phyloP scores from a whole-genome alignment of 805 yeast genomes.

The Priceomyces melissophilus region DNA sequence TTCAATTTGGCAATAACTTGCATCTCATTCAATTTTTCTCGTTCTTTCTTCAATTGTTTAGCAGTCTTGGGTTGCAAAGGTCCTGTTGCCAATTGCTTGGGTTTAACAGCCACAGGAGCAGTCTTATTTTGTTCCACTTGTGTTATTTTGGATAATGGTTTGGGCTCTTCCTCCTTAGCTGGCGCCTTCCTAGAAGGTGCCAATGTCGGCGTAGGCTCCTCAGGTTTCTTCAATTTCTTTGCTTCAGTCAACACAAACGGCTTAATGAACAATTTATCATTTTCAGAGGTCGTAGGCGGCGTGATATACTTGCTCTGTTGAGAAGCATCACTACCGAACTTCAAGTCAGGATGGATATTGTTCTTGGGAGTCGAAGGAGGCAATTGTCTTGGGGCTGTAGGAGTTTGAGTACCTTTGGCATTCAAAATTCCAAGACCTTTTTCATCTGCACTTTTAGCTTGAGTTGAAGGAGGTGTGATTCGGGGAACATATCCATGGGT shows the following conservation, averaged over 20 bases:
- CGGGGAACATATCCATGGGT: conserved; percentile 43
- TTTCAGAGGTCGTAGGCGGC: conserved; percentile 14
- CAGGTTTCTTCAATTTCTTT: conserved; percentile 5
- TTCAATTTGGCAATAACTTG: conserved; percentile 79
- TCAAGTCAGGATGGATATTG: conserved; percentile 30
- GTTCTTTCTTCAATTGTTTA: conserved; percentile 38
- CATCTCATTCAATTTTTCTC: conserved; percentile 67
- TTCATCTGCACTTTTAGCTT: background rate
- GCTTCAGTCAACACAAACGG: conserved; percentile 15
- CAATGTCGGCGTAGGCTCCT: conserved; percentile 7
- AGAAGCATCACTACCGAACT: conserved; percentile 25
- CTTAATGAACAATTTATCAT: conserved; percentile 13
- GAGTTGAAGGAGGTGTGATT: conserved; percentile 51
- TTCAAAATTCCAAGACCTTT: conserved; percentile 18
- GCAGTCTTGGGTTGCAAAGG: conserved; percentile 27
- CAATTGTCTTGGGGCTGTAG: conserved; percentile 21
- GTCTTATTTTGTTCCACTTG: background rate
- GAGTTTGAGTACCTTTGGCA: conserved; percentile 3
- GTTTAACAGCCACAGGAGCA: conserved; percentile 4
- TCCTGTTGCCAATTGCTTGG: conserved; percentile 4
- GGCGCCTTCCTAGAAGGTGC: conserved; percentile 10
- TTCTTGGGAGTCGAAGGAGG: conserved; percentile 30
- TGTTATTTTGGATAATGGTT: conserved; percentile 1
- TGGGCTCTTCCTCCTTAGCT: conserved; percentile 1
- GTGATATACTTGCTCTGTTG: conserved; percentile 24